Evolutionary conservation across 1,284 basidiomycete genomes (phyloP), one percentile per base, ranked within the genome.

Genomic region (Peniophora sp.): DNA sequence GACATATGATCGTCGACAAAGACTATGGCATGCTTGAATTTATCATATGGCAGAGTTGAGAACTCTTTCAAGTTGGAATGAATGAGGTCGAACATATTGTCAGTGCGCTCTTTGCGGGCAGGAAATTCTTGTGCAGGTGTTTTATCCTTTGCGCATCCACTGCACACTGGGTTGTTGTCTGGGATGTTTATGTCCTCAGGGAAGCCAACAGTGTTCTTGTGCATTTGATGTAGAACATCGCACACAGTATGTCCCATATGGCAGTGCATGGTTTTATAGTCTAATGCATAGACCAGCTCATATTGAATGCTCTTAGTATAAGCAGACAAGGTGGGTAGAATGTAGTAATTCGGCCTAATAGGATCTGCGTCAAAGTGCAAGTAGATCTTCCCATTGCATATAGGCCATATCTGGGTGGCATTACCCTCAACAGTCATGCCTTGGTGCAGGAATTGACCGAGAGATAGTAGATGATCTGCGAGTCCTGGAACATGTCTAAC

Each of bases 1-100:
- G 58, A 59, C 6, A 62, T 55, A 47, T 54, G 55, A 46, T 68
- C 62, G 55, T 70, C 62, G 10, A 67, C 37, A 35, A 70, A 59
- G 0, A 59, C 57, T 8, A 67, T 55, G 15, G 51, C 50, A 48
- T 64, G 66, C 27, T 59, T 59, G 49, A 57, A 61, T 18, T 51
- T 52, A 36, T 58, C 54, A 49, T 64, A 63, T 1, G 57, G 62
- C 9, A 43, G 9, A 1, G 55, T 43, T 2, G 61, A 55, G 18
- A 57, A 58, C 17, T 43, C 41, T 18, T 43, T 43, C 1, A 68
- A 51, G 52, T 67, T 62, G 0, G 60, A 60, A 51, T 64, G 61
- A 42, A 64, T 55, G 3, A 53, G 24, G 34, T 61, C 51, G 52
- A 63, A 57, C 17, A 55, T 51, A 47, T 39, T 27, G 20, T 44